Conservation (phyloP, 345 rosid species). For the Mercurialis annua region DNA sequence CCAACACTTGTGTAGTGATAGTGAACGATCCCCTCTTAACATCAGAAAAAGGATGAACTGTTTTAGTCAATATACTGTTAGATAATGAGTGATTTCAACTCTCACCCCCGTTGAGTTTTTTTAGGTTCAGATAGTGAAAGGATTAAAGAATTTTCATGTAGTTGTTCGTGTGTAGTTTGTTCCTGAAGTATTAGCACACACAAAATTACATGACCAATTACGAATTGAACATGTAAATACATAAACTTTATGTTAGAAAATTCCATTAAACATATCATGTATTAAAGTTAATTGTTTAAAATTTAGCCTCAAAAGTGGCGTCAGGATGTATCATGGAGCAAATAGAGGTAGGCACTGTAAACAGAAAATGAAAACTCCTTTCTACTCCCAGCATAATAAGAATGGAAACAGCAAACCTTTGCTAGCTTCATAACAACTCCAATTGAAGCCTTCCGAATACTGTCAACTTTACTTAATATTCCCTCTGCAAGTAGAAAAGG, state of each 20-base stretch:
- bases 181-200: background rate
- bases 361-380: background rate
- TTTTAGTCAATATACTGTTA: background rate
- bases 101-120: too few species aligned
- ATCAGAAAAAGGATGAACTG: background rate
- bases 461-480: slow-evolving; percentile 83
- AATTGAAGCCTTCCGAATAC: slow-evolving; percentile 84
- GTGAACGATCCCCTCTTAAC: background rate
- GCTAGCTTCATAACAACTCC: slow-evolving; percentile 97
- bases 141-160: background rate
- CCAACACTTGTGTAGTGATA: background rate
- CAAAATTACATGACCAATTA: background rate
- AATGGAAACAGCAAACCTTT: slow-evolving; percentile 49
- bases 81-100: background rate
- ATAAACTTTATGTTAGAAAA: background rate
- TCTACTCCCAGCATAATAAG: background rate
- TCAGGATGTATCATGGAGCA: slow-evolving; percentile 4
- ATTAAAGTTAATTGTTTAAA: background rate
- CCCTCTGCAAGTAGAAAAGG: slow-evolving; percentile 90
- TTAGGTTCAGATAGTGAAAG: background rate
- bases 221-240: background rate
- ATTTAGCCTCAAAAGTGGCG: background rate
- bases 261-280: background rate
- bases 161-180: background rate
- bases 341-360: background rate